Evolutionary conservation across 1,284 basidiomycete genomes (phyloP).

Genomic region (Schizophyllum amplum): DNA sequence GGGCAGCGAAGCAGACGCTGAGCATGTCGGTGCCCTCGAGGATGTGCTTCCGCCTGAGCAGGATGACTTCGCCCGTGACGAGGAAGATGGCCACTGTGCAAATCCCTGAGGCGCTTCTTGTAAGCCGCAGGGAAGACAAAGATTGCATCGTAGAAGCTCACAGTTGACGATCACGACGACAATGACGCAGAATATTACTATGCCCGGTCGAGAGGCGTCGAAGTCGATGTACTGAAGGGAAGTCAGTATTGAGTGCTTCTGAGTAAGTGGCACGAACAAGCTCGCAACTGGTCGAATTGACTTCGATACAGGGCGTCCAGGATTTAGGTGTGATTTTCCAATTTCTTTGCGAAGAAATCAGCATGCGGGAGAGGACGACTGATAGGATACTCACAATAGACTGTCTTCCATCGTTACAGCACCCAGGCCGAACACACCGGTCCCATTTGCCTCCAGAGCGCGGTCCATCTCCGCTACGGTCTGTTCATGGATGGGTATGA

Average conservation of each 20-base stretch:
- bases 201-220: not conserved
- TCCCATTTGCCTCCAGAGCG: not conserved
- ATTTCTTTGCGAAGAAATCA: not conserved
- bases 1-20: not conserved
- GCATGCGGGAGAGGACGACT: no score
- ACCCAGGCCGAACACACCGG: not conserved
- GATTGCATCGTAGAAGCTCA: not conserved
- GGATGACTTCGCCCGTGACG: not conserved
- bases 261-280: not conserved
- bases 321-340: not conserved
- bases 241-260: not conserved
- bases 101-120: not conserved
- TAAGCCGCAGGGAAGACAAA: not conserved
- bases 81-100: not conserved
- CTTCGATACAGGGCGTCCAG: not conserved
- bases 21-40: not conserved
- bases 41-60: not conserved
- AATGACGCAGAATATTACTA: slow-evolving; percentile 1
- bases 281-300: not conserved
- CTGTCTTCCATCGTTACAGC: not conserved
- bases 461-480: not conserved
- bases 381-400: not conserved
- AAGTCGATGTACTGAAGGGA: not conserved
- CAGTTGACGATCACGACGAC: slow-evolving; percentile 1
- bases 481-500: not conserved